Base-by-base conservation (phyloP, 1,284 basidiomycete genomes). In the Ustilago trichophora region DNA sequence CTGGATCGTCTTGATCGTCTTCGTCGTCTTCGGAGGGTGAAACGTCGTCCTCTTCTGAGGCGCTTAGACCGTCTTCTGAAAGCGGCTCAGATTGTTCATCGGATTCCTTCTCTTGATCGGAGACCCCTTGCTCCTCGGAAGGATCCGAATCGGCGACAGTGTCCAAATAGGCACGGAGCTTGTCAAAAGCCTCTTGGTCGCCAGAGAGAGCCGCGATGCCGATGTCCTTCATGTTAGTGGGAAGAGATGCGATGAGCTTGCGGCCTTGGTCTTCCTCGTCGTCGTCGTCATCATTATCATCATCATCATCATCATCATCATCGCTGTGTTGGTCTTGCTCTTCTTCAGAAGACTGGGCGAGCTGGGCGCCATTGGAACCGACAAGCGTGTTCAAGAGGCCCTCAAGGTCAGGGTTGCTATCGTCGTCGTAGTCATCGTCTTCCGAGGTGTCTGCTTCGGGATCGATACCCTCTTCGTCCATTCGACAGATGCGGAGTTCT, bases 401-500 rank as follows among this genome's bases (percentile, higher is more conserved):
- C n/a, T 63, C 40, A 3, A 50, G 13, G 19, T 47, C 49, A 34
- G 46, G 27, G 7, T 64, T 37, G 40, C 49, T 53, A 11, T 56
- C 59, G 12, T 59, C 48, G 29, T 66, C 60, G 18, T 66, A 64
- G 12, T 63, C 68, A 6, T 57, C 58, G 2, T 70, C 68, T 22
- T 75, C 73, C 2, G 42, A 46, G 13, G 49, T 50, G 50, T 63
- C 59, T 11, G 52, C 62, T 47, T 67, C 59, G 12, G 51, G 68
- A 29, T 68, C 59, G 48, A 62, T 56, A n/a, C 58, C 67, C 18
- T 72, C 50, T 41, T 64, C 71, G 24, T 72, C 65, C 48, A 69
- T 49, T 6, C 43, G 51, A 37, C 66, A 69, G 15, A 69, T 49
- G 31, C 59, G 59, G 16, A 69, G 59, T 41, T 69, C 66, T 19